phyloP scores from a whole-genome alignment of 208 protist species.

The Trypanosoma brucei region DNA sequence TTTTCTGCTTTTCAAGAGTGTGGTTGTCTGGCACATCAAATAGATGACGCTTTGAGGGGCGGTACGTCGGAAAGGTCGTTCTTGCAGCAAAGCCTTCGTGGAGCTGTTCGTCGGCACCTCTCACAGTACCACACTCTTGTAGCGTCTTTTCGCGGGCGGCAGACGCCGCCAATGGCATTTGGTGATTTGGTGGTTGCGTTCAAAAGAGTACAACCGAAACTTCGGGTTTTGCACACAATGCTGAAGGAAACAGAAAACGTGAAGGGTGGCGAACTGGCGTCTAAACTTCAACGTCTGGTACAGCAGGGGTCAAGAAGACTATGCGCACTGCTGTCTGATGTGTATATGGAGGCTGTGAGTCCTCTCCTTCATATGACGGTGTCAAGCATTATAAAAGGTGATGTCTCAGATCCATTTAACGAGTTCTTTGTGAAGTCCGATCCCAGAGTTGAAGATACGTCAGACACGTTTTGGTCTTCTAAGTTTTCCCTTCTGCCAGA shows the following conservation, averaged over 20 bases:
- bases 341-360: constrained; percentile 57
- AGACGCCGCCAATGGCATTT: constrained; percentile 26
- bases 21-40: constrained; percentile 34
- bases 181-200: constrained; percentile 51
- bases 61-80: constrained; percentile 37
- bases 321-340: constrained; percentile 35
- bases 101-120: constrained; percentile 44
- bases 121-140: constrained; percentile 65
- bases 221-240: constrained; percentile 45
- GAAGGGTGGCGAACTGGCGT: constrained; percentile 57
- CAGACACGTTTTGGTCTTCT: constrained; percentile 47
- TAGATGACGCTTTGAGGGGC: constrained; percentile 34
- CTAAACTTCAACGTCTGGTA: constrained; percentile 38
- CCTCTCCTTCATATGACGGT: constrained; percentile 57
- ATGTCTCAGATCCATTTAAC: constrained; percentile 51
- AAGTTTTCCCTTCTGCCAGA: constrained; percentile 41
- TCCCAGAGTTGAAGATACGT: constrained; percentile 33
- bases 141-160: constrained; percentile 40
- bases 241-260: constrained; percentile 45
- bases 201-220: constrained; percentile 53
- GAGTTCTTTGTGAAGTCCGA: constrained; percentile 56
- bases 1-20: constrained; percentile 34
- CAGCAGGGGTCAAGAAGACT: constrained; percentile 56
- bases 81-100: constrained; percentile 55
- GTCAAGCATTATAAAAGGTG: constrained; percentile 46